Evolutionary conservation across 2,329 filamentous ascomycete genomes (phyloP).

Genomic region (Plectosphaerella plurivora): DNA sequence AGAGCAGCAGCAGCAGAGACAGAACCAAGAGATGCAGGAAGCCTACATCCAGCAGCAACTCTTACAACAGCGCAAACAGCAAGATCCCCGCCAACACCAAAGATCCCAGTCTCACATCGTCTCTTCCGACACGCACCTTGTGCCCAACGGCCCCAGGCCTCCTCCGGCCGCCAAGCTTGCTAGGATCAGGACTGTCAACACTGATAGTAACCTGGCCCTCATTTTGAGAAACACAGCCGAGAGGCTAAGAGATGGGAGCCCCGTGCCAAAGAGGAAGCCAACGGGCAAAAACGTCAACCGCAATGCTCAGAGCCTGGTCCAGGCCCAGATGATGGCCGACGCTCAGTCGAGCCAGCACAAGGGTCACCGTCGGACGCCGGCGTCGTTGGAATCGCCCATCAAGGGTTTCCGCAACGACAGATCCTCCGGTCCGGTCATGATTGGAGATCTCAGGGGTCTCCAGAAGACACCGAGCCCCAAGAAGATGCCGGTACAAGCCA

Average conservation of each 20-base stretch:
- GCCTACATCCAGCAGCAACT: too few species aligned
- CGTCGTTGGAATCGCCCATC: constrained; percentile 11
- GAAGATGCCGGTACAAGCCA: neutral
- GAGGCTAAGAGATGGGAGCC: constrained; percentile 36
- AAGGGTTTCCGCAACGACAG: neutral
- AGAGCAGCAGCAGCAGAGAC: neutral
- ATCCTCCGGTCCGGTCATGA: neutral
- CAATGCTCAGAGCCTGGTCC: neutral
- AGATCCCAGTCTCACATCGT: too few species aligned
- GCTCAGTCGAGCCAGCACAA: constrained; percentile 16
- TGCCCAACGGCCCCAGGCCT: constrained; percentile 11
- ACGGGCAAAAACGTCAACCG: neutral
- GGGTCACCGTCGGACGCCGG: constrained; percentile 23
- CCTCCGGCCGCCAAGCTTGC: constrained; percentile 13
- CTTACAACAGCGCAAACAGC: neutral
- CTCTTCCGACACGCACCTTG: too few species aligned
- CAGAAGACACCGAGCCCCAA: constrained; percentile 2
- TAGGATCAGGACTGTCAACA: constrained; percentile 22
- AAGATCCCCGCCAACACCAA: too few species aligned
- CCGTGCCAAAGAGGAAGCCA: constrained; percentile 9
- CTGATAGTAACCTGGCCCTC: constrained; percentile 44
- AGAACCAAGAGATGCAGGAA: constrained; percentile 1
- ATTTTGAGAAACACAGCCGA: constrained; percentile 51
- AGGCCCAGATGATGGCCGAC: too few species aligned
- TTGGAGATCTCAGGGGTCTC: neutral